These are phyloP conservation scores for Ceratobasidium sp. DNA, from an alignment of 1,284 basidiomycete species.

Conservation along the genomic window DNA sequence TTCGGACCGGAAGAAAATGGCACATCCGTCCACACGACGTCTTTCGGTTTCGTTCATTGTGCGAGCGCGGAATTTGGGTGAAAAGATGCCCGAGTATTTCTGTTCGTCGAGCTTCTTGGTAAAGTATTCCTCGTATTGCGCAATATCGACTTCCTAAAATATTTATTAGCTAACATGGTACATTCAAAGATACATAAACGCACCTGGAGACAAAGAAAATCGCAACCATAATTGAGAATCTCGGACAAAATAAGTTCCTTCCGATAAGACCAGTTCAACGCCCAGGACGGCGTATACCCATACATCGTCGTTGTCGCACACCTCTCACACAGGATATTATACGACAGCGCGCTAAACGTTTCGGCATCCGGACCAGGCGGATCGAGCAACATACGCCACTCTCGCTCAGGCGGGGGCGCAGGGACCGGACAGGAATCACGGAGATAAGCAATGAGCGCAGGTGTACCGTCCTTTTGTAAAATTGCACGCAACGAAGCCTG, in stretches of 20 bases:
- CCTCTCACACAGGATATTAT: slow-evolving; percentile 95
- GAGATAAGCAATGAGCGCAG: slow-evolving; percentile 85
- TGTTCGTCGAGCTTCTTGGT: slow-evolving; percentile 76
- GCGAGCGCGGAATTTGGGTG: slow-evolving; percentile 93
- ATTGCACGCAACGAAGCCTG: slow-evolving; percentile 80
- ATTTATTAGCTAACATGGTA: slow-evolving; percentile 1
- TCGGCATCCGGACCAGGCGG: slow-evolving; percentile 67
- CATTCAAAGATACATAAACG: slow-evolving; percentile 31
- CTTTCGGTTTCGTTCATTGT: slow-evolving; percentile 92
- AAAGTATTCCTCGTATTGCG: slow-evolving; percentile 96
- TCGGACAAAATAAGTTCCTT: slow-evolving; percentile 92
- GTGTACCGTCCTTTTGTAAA: slow-evolving; percentile 93
- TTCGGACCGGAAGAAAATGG: slow-evolving; percentile 92
- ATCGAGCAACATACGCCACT: slow-evolving; percentile 77
- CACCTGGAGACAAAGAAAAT: slow-evolving; percentile 89
- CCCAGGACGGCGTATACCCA: slow-evolving; percentile 97
- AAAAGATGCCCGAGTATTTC: slow-evolving; percentile 93
- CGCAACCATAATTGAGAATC: slow-evolving; percentile 83
- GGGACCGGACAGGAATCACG: slow-evolving; percentile 89
- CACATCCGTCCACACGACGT: slow-evolving; percentile 94
- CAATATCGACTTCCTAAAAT: slow-evolving; percentile 83
- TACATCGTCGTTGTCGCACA: slow-evolving; percentile 92
- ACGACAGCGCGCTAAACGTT: slow-evolving; percentile 85
- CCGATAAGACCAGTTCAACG: slow-evolving; percentile 93
- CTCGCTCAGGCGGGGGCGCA: slow-evolving; percentile 82